Conservation (phyloP, 768 basidiomycete species). For the Leccinum incarnatum region DNA sequence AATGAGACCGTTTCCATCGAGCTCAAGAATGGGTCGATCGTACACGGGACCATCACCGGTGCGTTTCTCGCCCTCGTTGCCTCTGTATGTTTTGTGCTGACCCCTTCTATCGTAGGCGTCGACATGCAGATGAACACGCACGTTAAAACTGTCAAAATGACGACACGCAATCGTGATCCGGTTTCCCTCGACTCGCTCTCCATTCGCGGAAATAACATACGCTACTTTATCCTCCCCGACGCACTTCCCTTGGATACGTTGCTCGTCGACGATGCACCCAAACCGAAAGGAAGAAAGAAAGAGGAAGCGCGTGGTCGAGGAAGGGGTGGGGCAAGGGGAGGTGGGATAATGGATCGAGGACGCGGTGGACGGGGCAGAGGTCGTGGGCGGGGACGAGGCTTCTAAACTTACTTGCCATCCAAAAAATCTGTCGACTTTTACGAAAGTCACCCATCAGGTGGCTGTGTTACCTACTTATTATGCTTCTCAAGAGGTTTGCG, state of each 20-base stretch:
- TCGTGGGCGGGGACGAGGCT: constrained; percentile 47
- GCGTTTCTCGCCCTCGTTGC: constrained; percentile 22
- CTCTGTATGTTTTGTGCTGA: neutral
- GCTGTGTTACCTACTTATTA: constrained; percentile 25
- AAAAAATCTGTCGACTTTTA: neutral
- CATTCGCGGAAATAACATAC: constrained; percentile 94
- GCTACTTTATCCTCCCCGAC: constrained; percentile 97
- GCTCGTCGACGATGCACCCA: constrained; percentile 95
- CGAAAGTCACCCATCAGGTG: constrained; percentile 11
- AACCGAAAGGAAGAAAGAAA: constrained; percentile 92
- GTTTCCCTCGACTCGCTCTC: constrained; percentile 84
- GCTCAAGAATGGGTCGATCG: constrained; percentile 93
- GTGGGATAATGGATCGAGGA: constrained; percentile 44
- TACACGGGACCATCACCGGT: constrained; percentile 98
- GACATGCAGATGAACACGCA: constrained; percentile 99
- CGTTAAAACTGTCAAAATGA: constrained; percentile 96
- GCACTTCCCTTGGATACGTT: constrained; percentile 95
- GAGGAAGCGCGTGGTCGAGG: constrained; percentile 69
- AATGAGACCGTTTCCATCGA: constrained; percentile 99
- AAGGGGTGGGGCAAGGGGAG: constrained; percentile 34
- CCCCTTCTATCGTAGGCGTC: constrained; percentile 58
- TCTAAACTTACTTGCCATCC: constrained; percentile 18
- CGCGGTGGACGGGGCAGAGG: constrained; percentile 58
- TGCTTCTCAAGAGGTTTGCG: constrained; percentile 30
- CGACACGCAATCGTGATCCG: constrained; percentile 87